Evolutionary conservation across 345 rosid species (phyloP).

Genomic region (Eutrema yunnanense): DNA sequence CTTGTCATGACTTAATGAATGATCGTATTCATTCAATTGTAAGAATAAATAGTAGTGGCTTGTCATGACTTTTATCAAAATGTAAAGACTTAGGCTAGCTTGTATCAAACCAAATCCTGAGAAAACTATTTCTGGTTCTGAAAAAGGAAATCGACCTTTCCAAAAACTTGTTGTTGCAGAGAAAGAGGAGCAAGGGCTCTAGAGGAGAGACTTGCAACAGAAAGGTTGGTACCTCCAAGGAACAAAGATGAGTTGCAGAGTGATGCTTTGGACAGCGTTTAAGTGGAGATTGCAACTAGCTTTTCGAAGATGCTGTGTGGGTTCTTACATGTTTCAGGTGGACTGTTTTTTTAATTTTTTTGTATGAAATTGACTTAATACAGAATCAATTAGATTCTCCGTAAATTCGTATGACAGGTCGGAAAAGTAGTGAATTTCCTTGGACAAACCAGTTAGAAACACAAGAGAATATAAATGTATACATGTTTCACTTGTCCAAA

Average conservation of each 20-base stretch:
- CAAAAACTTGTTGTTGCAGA: conserved; percentile 38
- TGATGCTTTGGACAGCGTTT: conserved; percentile 65
- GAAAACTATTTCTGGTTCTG: background rate
- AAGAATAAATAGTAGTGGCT: background rate
- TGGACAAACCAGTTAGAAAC: too few species aligned
- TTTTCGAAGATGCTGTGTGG: conserved; percentile 24
- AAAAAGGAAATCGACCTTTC: background rate
- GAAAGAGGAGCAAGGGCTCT: conserved; percentile 98
- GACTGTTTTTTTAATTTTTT: conserved; percentile 3
- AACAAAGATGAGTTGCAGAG: conserved; percentile 45
- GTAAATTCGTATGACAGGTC: conserved; percentile 11
- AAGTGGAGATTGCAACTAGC: conserved; percentile 14
- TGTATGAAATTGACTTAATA: background rate
- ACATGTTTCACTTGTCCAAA: background rate
- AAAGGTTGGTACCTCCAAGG: conserved; percentile 50
- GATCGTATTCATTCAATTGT: background rate
- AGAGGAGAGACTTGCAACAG: conserved; percentile 91
- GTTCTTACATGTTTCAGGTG: conserved; percentile 16
- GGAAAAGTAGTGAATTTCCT: background rate
- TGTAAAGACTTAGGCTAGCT: background rate
- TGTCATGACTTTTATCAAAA: background rate
- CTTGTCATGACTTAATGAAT: too few species aligned
- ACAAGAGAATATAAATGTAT: background rate
- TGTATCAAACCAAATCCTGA: background rate
- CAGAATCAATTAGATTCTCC: conserved; percentile 2